Evolutionary conservation across 352 stramenopile genomes (phyloP).

Genomic region (Plasmopara muralis): DNA sequence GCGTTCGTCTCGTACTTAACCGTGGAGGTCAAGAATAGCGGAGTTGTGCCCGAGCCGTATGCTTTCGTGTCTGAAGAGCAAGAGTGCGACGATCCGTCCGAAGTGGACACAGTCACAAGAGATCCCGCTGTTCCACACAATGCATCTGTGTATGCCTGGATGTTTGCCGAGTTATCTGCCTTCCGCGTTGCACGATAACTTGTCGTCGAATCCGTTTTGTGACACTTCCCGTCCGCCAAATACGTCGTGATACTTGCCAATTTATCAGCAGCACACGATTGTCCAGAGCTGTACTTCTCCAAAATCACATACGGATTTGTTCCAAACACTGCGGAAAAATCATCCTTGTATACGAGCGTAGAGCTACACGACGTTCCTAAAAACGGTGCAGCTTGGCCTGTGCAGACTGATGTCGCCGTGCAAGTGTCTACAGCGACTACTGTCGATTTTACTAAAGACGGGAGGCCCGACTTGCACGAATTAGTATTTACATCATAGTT

Average conservation of each 20-base stretch:
- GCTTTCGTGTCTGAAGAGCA: slow-evolving; percentile 7
- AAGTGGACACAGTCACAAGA: background rate
- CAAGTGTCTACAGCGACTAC: background rate
- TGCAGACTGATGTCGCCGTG: background rate
- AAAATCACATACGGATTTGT: slow-evolving; percentile 7
- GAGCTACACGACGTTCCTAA: background rate
- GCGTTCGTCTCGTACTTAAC: slow-evolving; percentile 3
- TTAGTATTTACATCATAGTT: slow-evolving; percentile 1
- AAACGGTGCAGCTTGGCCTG: background rate
- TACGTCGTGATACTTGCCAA: slow-evolving; percentile 6
- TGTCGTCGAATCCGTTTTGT: background rate
- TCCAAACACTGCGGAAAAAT: slow-evolving; percentile 1
- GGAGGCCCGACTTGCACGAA: background rate
- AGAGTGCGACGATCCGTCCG: background rate
- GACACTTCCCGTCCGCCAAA: slow-evolving; percentile 10
- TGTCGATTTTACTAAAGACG: background rate
- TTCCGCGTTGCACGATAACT: slow-evolving; percentile 1
- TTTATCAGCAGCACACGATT: background rate
- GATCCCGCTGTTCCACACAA: background rate
- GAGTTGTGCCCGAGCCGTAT: slow-evolving; percentile 4
- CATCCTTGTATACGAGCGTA: background rate
- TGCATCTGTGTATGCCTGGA: slow-evolving; percentile 3
- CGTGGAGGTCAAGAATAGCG: slow-evolving; percentile 1
- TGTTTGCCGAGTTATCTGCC: background rate
- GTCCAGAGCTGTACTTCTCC: slow-evolving; percentile 1